Conservation (phyloP, 176 grass and related monocot genomes). For the Avena insularis region DNA sequence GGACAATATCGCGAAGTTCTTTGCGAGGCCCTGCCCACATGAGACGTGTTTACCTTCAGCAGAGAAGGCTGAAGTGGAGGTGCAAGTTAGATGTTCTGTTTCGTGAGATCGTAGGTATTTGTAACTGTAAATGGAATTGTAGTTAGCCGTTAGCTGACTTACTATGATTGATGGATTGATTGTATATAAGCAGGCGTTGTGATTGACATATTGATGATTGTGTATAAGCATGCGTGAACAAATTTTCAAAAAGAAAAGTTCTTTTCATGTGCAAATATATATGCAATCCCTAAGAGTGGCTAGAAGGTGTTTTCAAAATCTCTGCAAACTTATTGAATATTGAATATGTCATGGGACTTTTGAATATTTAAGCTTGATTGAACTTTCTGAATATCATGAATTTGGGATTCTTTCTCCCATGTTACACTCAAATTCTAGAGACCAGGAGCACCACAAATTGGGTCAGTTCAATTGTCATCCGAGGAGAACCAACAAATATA, state of each 20-base stretch:
- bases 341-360: background rate
- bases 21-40: constrained; percentile 78
- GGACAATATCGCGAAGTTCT: constrained; percentile 79
- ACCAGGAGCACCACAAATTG: too few species aligned
- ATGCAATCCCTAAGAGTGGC: background rate
- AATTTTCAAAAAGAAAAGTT: background rate
- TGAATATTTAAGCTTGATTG: background rate
- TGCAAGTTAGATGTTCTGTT: constrained; percentile 33
- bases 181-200: constrained; percentile 29
- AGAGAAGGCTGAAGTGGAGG: constrained; percentile 2
- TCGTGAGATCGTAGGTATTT: constrained; percentile 3
- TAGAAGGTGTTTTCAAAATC: background rate
- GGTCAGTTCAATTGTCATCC: background rate
- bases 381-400: background rate
- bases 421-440: background rate
- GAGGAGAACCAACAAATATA: background rate
- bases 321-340: background rate
- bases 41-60: constrained; percentile 33
- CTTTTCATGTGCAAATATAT: constrained; percentile 1
- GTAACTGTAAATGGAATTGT: constrained; percentile 37
- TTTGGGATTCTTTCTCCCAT: background rate
- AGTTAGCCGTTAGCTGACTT: constrained; percentile 24
- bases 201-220: background rate
- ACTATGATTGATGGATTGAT: background rate
- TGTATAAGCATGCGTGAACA: constrained; percentile 30